These are phyloP conservation scores for Cicer chorassanicum DNA, from an alignment of 306 rosid genomes.

Conservation along the genomic window DNA sequence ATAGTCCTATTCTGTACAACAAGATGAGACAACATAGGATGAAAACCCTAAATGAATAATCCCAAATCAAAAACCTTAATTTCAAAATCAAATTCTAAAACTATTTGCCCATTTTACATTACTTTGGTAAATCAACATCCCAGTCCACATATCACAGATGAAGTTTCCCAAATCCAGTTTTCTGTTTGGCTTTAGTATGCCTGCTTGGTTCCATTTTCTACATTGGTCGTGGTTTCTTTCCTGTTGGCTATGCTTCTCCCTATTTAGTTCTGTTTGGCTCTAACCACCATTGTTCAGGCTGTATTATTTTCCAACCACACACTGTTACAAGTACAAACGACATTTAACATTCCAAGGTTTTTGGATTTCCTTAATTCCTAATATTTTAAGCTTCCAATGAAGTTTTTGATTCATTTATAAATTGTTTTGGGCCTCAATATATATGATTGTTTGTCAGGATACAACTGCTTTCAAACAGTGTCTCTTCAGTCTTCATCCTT, in stretches of 20 bases:
- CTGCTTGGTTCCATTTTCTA: not conserved
- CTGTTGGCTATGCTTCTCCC: slow-evolving; percentile 1
- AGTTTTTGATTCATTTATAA: not conserved
- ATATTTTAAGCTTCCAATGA: not conserved
- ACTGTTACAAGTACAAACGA: not conserved
- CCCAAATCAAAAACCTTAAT: slow-evolving; percentile 3
- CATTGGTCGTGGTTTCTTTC: not conserved
- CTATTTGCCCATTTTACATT: not conserved
- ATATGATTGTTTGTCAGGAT: not conserved
- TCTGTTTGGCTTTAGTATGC: not conserved
- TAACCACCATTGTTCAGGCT: not conserved
- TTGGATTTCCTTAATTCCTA: not conserved
- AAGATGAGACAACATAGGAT: not conserved
- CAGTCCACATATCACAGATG: not conserved
- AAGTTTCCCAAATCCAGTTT: slow-evolving; percentile 3
- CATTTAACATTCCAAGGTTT: slow-evolving; percentile 2
- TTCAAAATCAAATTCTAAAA: not conserved
- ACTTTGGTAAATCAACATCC: not conserved
- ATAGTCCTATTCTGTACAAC: not conserved
- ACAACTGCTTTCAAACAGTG: not conserved
- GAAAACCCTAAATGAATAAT: not conserved
- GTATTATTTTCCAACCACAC: not conserved
- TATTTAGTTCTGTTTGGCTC: slow-evolving; percentile 5
- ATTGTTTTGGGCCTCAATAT: not conserved
- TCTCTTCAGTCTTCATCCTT: not conserved